These are phyloP conservation scores for Saccharum hybrid DNA, from an alignment of 202 grass and related monocot genomes.

Conservation along the genomic window DNA sequence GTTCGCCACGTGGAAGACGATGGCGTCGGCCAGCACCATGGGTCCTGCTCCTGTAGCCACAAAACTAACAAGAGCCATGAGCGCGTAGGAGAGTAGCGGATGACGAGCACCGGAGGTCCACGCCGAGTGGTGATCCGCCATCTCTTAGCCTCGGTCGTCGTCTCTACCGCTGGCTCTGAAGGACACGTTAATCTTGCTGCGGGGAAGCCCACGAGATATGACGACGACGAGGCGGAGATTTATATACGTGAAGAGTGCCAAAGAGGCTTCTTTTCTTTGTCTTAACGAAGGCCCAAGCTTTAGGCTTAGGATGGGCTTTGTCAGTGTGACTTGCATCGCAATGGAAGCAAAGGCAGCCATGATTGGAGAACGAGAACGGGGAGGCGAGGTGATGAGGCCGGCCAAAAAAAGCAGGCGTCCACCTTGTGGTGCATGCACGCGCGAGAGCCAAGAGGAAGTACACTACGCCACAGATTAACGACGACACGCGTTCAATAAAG, in stretches of 20 bases:
- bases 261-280: neutral
- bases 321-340: conserved; percentile 56
- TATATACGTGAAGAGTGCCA: neutral
- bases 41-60: neutral
- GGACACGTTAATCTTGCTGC: no score
- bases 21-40: neutral
- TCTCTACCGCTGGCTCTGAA: neutral
- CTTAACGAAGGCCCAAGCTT: neutral
- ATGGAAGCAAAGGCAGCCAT: conserved; percentile 48
- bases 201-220: neutral
- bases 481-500: no score
- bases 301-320: neutral
- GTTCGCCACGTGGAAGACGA: conserved; percentile 73
- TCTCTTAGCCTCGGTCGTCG: neutral
- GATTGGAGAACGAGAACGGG: neutral
- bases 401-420: neutral
- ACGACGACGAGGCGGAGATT: neutral
- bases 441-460: no score
- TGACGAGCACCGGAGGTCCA: neutral
- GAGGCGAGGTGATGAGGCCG: neutral
- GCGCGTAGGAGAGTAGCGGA: neutral
- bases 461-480: no score
- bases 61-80: neutral
- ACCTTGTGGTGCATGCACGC: no score
- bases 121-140: neutral